These are phyloP conservation scores for Eucalyptus sideroxylon DNA, from an alignment of 345 rosid genomes.

Conservation along the genomic window DNA sequence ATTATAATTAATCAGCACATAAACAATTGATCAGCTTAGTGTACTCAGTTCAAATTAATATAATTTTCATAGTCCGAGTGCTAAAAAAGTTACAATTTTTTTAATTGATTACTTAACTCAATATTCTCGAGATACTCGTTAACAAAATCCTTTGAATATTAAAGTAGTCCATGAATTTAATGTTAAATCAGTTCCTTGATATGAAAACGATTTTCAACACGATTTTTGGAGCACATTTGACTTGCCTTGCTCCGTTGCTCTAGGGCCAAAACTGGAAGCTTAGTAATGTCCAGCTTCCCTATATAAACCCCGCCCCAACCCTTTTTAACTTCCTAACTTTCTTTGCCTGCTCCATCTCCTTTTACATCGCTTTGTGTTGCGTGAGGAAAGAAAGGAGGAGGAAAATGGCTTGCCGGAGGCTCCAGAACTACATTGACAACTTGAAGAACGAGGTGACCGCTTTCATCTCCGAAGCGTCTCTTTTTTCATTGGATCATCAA, in stretches of 20 bases:
- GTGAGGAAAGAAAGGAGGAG: background rate
- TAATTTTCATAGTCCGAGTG: background rate
- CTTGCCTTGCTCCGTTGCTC: rapidly evolving
- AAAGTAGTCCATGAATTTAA: background rate
- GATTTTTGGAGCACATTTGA: background rate
- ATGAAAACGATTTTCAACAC: background rate
- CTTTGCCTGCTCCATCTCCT: background rate
- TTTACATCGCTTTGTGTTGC: background rate
- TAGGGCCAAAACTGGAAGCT: background rate
- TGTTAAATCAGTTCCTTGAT: background rate
- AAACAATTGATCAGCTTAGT: background rate
- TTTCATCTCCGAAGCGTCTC: background rate
- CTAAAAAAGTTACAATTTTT: background rate
- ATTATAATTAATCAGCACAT: background rate
- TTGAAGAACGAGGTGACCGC: background rate
- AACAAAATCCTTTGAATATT: background rate
- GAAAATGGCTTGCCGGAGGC: background rate
- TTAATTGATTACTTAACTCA: background rate
- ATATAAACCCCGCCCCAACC: background rate
- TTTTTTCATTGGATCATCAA: background rate
- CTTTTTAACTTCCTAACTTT: background rate
- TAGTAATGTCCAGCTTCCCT: background rate
- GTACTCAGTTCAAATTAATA: background rate
- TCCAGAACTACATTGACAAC: background rate
- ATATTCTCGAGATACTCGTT: rapidly evolving